Evolutionary conservation across 2,329 filamentous ascomycete species (phyloP).

Genomic region (Alternaria sp.): DNA sequence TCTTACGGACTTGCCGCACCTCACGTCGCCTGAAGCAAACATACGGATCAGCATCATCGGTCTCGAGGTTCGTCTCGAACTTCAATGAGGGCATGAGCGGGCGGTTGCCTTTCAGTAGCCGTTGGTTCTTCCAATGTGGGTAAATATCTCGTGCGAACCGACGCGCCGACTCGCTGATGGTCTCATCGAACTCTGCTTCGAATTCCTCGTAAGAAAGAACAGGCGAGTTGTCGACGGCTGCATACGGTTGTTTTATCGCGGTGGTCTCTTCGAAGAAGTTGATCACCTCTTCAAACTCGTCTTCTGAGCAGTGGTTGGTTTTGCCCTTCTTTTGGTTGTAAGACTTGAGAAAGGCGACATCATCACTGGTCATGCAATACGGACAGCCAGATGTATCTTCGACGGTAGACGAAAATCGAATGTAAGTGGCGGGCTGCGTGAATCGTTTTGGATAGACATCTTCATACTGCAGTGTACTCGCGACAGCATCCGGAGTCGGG

Average conservation of each 20-base stretch:
- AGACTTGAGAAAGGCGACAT: slow-evolving; percentile 81
- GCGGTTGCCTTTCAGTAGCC: slow-evolving; percentile 71
- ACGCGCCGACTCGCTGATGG: slow-evolving; percentile 60
- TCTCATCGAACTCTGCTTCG: slow-evolving; percentile 70
- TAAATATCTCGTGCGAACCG: slow-evolving; percentile 79
- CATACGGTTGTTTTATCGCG: slow-evolving; percentile 82
- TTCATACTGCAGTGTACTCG: slow-evolving; percentile 79
- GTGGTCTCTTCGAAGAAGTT: slow-evolving; percentile 92
- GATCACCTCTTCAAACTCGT: slow-evolving; percentile 94
- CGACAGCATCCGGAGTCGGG: slow-evolving; percentile 69
- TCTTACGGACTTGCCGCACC: slow-evolving; percentile 92
- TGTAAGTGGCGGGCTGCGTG: slow-evolving; percentile 87
- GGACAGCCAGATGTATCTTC: slow-evolving; percentile 90
- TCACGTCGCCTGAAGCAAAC: slow-evolving; percentile 97
- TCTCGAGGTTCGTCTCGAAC: slow-evolving; percentile 92
- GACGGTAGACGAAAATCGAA: slow-evolving; percentile 96
- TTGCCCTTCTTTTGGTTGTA: slow-evolving; percentile 79
- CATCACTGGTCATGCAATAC: slow-evolving; percentile 94
- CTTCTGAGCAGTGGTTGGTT: slow-evolving; percentile 74
- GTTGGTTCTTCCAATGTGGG: slow-evolving; percentile 82
- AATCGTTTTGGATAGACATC: slow-evolving; percentile 81
- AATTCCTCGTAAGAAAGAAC: slow-evolving; percentile 64
- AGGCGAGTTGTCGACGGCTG: slow-evolving; percentile 85
- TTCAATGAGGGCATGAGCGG: slow-evolving; percentile 81
- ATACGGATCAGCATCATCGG: slow-evolving; percentile 94